These are phyloP conservation scores for Talaromyces sp. DNA, from an alignment of 2,329 filamentous ascomycete species.

Conservation along the genomic window DNA sequence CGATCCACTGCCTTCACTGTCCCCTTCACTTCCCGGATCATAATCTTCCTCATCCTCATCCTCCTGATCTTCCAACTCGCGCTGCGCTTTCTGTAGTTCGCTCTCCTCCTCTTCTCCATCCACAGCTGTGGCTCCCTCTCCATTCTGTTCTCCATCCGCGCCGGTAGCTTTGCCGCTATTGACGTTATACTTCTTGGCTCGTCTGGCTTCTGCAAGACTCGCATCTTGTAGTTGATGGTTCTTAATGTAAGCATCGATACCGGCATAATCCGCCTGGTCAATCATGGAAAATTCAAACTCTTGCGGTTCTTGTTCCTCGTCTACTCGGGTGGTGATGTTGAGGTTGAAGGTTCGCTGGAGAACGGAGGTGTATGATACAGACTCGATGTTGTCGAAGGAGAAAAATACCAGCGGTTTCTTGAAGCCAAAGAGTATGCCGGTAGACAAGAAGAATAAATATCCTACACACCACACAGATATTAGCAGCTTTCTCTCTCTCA, in stretches of 20 bases:
- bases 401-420: constrained; percentile 64
- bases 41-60: constrained; percentile 52
- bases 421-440: constrained; percentile 62
- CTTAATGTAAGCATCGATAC: constrained; percentile 62
- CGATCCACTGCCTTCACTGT: constrained; percentile 47
- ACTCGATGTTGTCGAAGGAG: constrained; percentile 56
- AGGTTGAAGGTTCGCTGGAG: constrained; percentile 65
- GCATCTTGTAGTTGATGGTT: constrained; percentile 60
- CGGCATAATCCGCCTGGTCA: constrained; percentile 60
- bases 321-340: constrained; percentile 49
- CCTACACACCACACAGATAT: constrained; percentile 38
- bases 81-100: constrained; percentile 56
- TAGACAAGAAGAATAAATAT: constrained; percentile 61
- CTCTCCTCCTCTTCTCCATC: constrained; percentile 50
- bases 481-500: constrained; percentile 2
- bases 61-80: constrained; percentile 49
- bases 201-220: constrained; percentile 57
- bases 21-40: constrained; percentile 48
- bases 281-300: constrained; percentile 65
- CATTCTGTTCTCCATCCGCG: constrained; percentile 26
- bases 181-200: constrained; percentile 58
- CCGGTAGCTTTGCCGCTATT: constrained; percentile 33
- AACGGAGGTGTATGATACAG: constrained; percentile 61
- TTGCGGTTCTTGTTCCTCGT: constrained; percentile 41
- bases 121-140: constrained; percentile 26